phyloP scores from a whole-genome alignment of 768 basidiomycete species.

The Psilocybe sp. region DNA sequence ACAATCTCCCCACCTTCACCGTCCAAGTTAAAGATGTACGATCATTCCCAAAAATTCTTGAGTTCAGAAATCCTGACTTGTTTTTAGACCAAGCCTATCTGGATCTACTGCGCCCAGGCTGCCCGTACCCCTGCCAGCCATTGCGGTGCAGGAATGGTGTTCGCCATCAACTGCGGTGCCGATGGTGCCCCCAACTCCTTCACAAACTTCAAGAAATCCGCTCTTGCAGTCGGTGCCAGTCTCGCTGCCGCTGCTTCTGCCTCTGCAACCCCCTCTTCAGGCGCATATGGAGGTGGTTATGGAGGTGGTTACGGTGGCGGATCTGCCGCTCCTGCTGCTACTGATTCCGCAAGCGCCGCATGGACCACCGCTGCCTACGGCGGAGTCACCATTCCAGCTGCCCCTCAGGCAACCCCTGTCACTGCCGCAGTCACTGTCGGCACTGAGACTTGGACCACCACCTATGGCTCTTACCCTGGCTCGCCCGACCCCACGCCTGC shows the following conservation, averaged over 20 bases:
- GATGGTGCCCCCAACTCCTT: constrained; percentile 59
- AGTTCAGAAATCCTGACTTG: background rate
- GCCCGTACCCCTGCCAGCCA: constrained; percentile 48
- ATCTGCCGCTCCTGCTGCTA: constrained; percentile 23
- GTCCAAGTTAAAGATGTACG: constrained; percentile 47
- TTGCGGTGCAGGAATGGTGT: constrained; percentile 66
- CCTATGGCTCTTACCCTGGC: constrained; percentile 52
- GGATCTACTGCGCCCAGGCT: constrained; percentile 59
- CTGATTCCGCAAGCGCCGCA: constrained; percentile 18
- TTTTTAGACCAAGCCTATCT: constrained; percentile 49
- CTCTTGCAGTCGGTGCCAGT: constrained; percentile 51
- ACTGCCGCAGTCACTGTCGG: constrained; percentile 48
- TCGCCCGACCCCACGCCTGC: constrained; percentile 55
- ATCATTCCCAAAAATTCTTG: constrained; percentile 4
- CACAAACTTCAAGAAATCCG: constrained; percentile 55
- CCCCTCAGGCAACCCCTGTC: constrained; percentile 38
- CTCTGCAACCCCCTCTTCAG: constrained; percentile 6
- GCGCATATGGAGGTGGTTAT: too few species aligned
- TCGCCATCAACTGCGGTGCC: constrained; percentile 59
- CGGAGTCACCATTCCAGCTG: constrained; percentile 47
- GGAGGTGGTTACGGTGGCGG: too few species aligned
- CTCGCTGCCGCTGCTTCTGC: constrained; percentile 42
- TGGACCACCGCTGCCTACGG: constrained; percentile 48
- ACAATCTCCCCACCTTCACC: constrained; percentile 47
- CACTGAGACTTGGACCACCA: constrained; percentile 50